These are phyloP conservation scores for Ganoderma sinense DNA, from an alignment of 1,284 basidiomycete genomes.

Conservation along the genomic window DNA sequence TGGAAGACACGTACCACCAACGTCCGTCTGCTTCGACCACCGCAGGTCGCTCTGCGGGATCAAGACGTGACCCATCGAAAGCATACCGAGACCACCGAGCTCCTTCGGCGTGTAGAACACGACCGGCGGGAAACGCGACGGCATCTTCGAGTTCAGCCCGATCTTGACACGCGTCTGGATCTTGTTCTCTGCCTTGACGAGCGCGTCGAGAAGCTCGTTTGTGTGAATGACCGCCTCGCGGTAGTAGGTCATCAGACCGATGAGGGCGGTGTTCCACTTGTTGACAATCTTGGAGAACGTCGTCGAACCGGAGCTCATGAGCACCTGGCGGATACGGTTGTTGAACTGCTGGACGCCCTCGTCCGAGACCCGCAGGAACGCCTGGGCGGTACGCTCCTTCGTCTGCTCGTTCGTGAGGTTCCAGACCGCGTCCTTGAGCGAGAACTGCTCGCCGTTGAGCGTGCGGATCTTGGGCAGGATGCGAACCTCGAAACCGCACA, in stretches of 20 bases:
- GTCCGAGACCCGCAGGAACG: constrained; percentile 97
- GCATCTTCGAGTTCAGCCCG: constrained; percentile 99
- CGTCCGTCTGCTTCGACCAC: constrained; percentile 99
- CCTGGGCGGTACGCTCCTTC: constrained; percentile 97
- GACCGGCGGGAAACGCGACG: constrained; percentile 96
- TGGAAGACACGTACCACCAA: constrained; percentile 64
- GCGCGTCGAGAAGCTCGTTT: constrained; percentile 91
- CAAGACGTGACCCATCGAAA: constrained; percentile 99
- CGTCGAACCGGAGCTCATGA: constrained; percentile 99
- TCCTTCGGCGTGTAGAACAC: constrained; percentile 98
- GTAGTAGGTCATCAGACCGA: constrained; percentile 98
- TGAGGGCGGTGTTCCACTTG: constrained; percentile 98
- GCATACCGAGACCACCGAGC: constrained; percentile 97
- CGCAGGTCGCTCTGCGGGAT: constrained; percentile 97
- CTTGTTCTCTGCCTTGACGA: constrained; percentile 98
- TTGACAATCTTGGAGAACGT: constrained; percentile 99
- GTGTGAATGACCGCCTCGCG: constrained; percentile 99
- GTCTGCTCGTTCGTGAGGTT: constrained; percentile 95
- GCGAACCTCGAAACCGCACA: constrained; percentile 98
- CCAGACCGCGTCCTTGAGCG: constrained; percentile 97
- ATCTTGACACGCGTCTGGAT: constrained; percentile 99
- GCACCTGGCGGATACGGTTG: constrained; percentile 94
- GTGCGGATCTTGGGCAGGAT: constrained; percentile 96
- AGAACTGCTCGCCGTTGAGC: constrained; percentile 95
- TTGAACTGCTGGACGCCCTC: constrained; percentile 97